These are phyloP conservation scores for Phytophthora cactorum DNA, from an alignment of 352 stramenopile genomes.

Conservation along the genomic window DNA sequence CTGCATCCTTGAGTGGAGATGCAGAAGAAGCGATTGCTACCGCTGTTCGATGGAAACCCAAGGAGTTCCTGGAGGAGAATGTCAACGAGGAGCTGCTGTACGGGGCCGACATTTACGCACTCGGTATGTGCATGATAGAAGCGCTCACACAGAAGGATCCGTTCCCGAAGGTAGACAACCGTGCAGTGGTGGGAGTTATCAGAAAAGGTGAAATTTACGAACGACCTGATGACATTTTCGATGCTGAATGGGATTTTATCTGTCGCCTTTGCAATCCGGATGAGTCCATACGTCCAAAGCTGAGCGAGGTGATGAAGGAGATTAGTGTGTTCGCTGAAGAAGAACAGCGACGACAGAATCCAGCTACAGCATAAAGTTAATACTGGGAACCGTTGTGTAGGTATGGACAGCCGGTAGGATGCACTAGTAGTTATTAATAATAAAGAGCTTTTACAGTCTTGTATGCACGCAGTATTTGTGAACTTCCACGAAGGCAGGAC, in stretches of 20 bases:
- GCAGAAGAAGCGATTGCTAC: not conserved
- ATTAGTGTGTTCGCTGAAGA: constrained; percentile 11
- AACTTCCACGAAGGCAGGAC: no score
- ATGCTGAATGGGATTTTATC: constrained; percentile 21
- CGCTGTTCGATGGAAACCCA: constrained; percentile 37
- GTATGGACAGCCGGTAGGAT: no score
- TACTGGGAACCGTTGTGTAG: no score
- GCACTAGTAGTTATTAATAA: no score
- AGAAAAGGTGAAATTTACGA: constrained; percentile 3
- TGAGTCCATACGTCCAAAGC: constrained; percentile 7
- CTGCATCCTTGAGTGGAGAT: constrained; percentile 11
- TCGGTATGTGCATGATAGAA: constrained; percentile 42
- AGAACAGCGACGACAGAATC: constrained; percentile 2
- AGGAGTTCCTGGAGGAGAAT: constrained; percentile 24
- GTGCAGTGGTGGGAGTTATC: constrained; percentile 9
- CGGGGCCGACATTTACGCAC: constrained; percentile 35
- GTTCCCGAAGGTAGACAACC: constrained; percentile 13
- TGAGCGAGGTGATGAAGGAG: constrained; percentile 19
- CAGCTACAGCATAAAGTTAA: not conserved
- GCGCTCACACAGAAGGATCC: constrained; percentile 18
- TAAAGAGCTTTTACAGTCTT: no score
- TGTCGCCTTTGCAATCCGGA: constrained; percentile 13
- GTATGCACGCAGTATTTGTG: no score
- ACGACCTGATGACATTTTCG: constrained; percentile 12
- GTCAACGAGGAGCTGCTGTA: not conserved